Conservation (phyloP, 2,329 filamentous ascomycete genomes). For the Pestalotiopsis sp. region DNA sequence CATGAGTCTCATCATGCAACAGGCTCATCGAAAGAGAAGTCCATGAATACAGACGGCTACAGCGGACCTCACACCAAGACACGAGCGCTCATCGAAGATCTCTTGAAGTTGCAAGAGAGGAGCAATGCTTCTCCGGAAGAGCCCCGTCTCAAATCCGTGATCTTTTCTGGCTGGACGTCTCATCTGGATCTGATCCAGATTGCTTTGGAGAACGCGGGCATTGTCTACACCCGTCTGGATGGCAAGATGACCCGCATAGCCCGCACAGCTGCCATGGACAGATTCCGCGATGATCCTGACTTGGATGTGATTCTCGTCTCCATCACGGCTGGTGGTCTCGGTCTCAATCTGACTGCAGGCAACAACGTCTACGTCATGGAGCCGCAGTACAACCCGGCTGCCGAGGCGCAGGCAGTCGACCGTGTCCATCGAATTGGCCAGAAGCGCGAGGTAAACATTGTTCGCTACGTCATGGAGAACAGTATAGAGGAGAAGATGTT, state of each 20-base stretch:
- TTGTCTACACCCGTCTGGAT: conserved; percentile 81
- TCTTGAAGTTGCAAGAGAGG: conserved; percentile 66
- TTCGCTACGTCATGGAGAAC: conserved; percentile 84
- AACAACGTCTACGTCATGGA: conserved; percentile 97
- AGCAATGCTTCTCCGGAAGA: conserved; percentile 65
- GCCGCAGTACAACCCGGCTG: conserved; percentile 94
- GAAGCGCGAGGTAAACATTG: conserved; percentile 83
- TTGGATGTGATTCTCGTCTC: conserved; percentile 87
- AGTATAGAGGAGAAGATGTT: conserved; percentile 97
- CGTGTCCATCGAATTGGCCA: conserved; percentile 91
- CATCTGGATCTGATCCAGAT: conserved; percentile 91
- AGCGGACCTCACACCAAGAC: conserved; percentile 92
- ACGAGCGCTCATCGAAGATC: conserved; percentile 74
- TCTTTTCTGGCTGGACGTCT: conserved; percentile 96
- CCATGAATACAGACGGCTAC: conserved; percentile 70
- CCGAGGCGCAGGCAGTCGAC: conserved; percentile 92
- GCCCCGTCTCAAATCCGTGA: conserved; percentile 85
- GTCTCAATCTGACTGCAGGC: conserved; percentile 85
- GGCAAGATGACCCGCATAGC: conserved; percentile 81
- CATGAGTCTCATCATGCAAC: conserved; percentile 55
- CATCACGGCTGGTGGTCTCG: conserved; percentile 88
- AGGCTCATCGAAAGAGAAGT: conserved; percentile 43
- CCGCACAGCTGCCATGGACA: conserved; percentile 75
- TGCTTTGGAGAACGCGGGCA: conserved; percentile 69
- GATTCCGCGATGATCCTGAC: conserved; percentile 71